Evolutionary conservation across 1,284 basidiomycete species (phyloP).

Genomic region (Ceratobasidium theobromae): DNA sequence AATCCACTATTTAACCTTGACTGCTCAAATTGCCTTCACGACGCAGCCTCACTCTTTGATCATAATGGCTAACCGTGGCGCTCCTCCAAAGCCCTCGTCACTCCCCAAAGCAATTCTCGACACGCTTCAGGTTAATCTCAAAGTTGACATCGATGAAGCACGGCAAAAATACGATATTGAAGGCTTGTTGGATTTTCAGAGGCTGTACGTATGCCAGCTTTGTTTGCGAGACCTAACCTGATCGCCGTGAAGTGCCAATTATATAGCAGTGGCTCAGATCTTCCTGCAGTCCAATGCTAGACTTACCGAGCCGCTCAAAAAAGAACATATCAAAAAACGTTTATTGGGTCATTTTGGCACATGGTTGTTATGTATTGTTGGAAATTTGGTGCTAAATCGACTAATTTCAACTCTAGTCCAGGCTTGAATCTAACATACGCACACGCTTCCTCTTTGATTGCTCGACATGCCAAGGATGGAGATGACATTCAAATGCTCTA

Average conservation of each 20-base stretch:
- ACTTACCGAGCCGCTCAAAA: conserved; percentile 57
- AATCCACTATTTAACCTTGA: neutral
- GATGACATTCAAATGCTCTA: conserved; percentile 62
- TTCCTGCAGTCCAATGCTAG: conserved; percentile 77
- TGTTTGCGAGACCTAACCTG: neutral
- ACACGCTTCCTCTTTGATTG: conserved; percentile 75
- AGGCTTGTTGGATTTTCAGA: conserved; percentile 46
- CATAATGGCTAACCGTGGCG: conserved; percentile 15
- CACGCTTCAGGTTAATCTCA: conserved; percentile 46
- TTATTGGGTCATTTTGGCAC: conserved; percentile 79
- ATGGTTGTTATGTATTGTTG: too few relatives aligned
- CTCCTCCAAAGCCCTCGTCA: conserved; percentile 43
- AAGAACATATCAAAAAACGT: conserved; percentile 74
- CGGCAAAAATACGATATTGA: conserved; percentile 43
- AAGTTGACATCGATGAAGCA: conserved; percentile 38
- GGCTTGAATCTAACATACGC: conserved; percentile 78
- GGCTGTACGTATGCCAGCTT: conserved; percentile 41
- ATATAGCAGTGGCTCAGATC: conserved; percentile 54
- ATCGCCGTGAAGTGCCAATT: conserved; percentile 38
- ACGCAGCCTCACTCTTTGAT: too few relatives aligned
- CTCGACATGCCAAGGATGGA: conserved; percentile 44
- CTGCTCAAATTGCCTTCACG: too few relatives aligned
- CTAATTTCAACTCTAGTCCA: conserved; percentile 51
- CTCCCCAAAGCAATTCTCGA: conserved; percentile 41
- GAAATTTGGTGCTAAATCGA: too few relatives aligned